phyloP scores from a whole-genome alignment of 495 filamentous ascomycete genomes.

The Penicillium macrosclerotiorum region DNA sequence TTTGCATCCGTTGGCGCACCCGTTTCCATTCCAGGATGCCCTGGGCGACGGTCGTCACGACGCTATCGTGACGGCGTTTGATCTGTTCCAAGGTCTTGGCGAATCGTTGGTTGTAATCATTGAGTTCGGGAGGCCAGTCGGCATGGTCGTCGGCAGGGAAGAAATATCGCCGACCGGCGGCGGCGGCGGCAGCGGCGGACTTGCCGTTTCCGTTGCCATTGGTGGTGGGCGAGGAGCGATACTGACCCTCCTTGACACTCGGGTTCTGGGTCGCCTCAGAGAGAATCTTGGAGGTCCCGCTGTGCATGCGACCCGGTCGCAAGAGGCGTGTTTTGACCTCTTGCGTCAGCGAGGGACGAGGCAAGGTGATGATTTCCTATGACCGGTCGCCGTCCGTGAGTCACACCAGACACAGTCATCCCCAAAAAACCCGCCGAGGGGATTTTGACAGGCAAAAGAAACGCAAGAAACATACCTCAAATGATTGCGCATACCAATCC shows the following conservation, averaged over 20 bases:
- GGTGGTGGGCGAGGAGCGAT: slow-evolving; percentile 64
- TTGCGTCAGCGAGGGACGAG: slow-evolving; percentile 69
- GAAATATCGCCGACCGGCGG: slow-evolving; percentile 73
- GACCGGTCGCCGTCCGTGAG: slow-evolving; percentile 4
- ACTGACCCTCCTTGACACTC: slow-evolving; percentile 82
- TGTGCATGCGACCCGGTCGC: slow-evolving; percentile 63
- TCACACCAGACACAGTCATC: too few relatives aligned
- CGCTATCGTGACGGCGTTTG: slow-evolving; percentile 93
- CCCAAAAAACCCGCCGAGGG: not conserved
- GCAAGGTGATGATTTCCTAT: slow-evolving; percentile 88
- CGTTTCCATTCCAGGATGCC: slow-evolving; percentile 98
- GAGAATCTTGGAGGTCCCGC: slow-evolving; percentile 61
- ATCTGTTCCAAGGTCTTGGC: slow-evolving; percentile 82
- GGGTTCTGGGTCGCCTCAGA: slow-evolving; percentile 85
- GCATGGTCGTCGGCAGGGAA: slow-evolving; percentile 82
- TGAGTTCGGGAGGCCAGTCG: slow-evolving; percentile 92
- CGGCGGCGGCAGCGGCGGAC: slow-evolving; percentile 29
- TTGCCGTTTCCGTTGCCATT: slow-evolving; percentile 49
- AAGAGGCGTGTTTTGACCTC: slow-evolving; percentile 79
- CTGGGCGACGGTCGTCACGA: slow-evolving; percentile 92
- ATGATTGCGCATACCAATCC: slow-evolving; percentile 99
- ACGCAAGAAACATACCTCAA: slow-evolving; percentile 67
- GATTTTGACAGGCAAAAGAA: not conserved
- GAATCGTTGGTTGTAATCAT: slow-evolving; percentile 91
- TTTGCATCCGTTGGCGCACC: slow-evolving; percentile 94